Base-by-base conservation (phyloP, 2,329 filamentous ascomycete genomes). In the Fusarium sp. region DNA sequence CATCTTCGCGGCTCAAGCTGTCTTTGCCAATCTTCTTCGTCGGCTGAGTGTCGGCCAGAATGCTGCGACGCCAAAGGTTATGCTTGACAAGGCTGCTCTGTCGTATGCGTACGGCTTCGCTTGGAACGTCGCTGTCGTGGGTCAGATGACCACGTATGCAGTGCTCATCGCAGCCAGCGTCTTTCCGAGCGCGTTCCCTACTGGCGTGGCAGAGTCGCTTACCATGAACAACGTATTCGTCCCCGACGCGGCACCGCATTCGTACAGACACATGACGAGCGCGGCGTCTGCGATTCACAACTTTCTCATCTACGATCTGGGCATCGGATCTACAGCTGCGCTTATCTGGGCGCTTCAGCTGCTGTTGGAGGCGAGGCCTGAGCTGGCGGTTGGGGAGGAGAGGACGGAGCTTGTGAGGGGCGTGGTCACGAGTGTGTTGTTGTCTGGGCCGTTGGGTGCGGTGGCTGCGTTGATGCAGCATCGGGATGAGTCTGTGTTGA, bases 261-360 rank as follows among this genome's bases (percentile, higher is more conserved):
- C 66, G 0, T 49, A 49, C 14, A 25, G 41, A 2, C 62, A 55
- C 2, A 68, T 69, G 66, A 38, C 37, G 4, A 64, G 61, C 1
- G 46, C 67, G 6, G 63, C 53, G 3, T 35, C 51, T 1, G 67
- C 63, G 0, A 53, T 65, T 2, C 69, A 69, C 11, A 64, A 67
- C 11, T 70, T 70, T 33, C 44, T 72, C n/a, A 48, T 54, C n/a
- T 72, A 67, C 17, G 70, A 72, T n/a, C 36, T 71, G 9, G 63
- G 58, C 6, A 37, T 49, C 2, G 70, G 70, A 0, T 66, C 67
- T 17, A 23, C 53, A 1, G 64, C 64, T 0, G 39, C 31, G 0
- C 23, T 71, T 9, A 10, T 66, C 2, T 72, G 68, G 69, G 69
- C 60, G 0, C 38, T 66, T 1, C 42, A 66, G 3, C 54, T 61